A percentile compares a stretch with the other conserved stretches of the same genome.
Conservation (phyloP, 768 basidiomycete species). For the Cyclocybe aegerita region DNA sequence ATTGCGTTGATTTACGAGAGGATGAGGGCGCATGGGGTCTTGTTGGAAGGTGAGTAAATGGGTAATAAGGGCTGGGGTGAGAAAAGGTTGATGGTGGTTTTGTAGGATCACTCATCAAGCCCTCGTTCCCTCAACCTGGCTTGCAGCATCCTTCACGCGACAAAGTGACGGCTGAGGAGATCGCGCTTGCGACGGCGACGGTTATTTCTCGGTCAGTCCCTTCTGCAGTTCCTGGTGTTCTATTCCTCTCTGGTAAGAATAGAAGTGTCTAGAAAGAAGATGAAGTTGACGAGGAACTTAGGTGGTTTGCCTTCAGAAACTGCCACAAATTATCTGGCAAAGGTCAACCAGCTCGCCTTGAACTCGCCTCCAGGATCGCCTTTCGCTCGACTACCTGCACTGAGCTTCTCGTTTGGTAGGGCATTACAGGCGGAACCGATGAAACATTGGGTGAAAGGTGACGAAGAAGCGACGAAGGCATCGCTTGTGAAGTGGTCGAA, state of each 20-base stretch:
- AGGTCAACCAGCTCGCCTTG: constrained; percentile 38
- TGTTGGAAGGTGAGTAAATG: constrained; percentile 43
- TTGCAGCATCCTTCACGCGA: constrained; percentile 38
- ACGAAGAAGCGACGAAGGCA: constrained; percentile 36
- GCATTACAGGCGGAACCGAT: constrained; percentile 51
- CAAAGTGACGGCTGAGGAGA: constrained; percentile 35
- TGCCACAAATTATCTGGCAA: constrained; percentile 40
- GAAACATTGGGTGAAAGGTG: constrained; percentile 44
- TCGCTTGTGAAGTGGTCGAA: constrained; percentile 42
- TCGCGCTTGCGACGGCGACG: constrained; percentile 45
- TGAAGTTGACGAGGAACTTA: constrained; percentile 11
- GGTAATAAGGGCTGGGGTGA: neutral
- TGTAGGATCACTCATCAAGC: constrained; percentile 49
- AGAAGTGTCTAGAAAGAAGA: neutral
- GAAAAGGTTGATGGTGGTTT: neutral
- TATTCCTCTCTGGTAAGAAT: constrained; percentile 47
- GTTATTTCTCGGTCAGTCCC: constrained; percentile 46
- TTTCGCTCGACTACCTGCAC: constrained; percentile 38
- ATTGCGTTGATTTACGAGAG: constrained; percentile 45
- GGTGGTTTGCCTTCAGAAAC: constrained; percentile 44
- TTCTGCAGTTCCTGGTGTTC: constrained; percentile 43
- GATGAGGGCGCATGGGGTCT: constrained; percentile 43
- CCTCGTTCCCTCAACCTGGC: constrained; percentile 52
- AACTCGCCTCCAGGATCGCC: constrained; percentile 30
- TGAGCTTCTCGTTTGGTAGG: constrained; percentile 51